Evolutionary conservation across 306 rosid species (phyloP).

Genomic region (Cucumis hystrix): DNA sequence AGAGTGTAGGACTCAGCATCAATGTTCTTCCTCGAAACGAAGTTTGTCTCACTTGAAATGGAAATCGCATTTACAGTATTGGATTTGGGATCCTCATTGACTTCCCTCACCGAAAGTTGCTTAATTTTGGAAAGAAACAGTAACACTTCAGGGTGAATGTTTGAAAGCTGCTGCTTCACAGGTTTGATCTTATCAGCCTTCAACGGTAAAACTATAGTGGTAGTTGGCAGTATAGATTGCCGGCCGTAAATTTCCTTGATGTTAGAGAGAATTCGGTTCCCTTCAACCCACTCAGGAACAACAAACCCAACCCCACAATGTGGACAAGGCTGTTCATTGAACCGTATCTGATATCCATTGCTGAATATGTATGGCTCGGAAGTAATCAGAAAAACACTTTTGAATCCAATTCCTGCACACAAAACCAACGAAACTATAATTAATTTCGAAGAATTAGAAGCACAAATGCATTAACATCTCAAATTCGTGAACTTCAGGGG

Average conservation of each 20-base stretch:
- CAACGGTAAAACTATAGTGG: slow-evolving; percentile 49
- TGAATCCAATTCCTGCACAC: slow-evolving; percentile 79
- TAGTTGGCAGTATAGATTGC: slow-evolving; percentile 32
- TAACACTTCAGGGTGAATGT: slow-evolving; percentile 51
- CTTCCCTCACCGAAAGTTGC: slow-evolving; percentile 47
- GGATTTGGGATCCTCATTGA: slow-evolving; percentile 19
- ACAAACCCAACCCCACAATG: slow-evolving; percentile 59
- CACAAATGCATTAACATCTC: no score
- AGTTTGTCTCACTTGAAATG: slow-evolving; percentile 39
- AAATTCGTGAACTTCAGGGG: no score
- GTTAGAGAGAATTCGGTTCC: slow-evolving; percentile 30
- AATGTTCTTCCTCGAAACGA: slow-evolving; percentile 32
- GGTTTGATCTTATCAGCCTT: slow-evolving; percentile 49
- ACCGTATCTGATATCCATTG: slow-evolving; percentile 65
- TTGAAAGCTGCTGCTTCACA: slow-evolving; percentile 57
- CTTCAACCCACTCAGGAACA: slow-evolving; percentile 89
- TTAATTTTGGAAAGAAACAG: slow-evolving; percentile 59
- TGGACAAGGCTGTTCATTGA: slow-evolving; percentile 57
- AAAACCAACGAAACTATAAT: not conserved
- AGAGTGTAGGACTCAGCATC: slow-evolving; percentile 61
- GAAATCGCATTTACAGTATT: slow-evolving; percentile 36
- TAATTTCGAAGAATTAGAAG: no score
- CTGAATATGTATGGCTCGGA: slow-evolving; percentile 56
- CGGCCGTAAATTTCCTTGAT: slow-evolving; percentile 34
- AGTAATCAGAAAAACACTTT: slow-evolving; percentile 73